A percentile compares a stretch with the other conserved stretches of the same genome.
phyloP scores from a whole-genome alignment of 305 asterid species.

The Salvia sclarea region DNA sequence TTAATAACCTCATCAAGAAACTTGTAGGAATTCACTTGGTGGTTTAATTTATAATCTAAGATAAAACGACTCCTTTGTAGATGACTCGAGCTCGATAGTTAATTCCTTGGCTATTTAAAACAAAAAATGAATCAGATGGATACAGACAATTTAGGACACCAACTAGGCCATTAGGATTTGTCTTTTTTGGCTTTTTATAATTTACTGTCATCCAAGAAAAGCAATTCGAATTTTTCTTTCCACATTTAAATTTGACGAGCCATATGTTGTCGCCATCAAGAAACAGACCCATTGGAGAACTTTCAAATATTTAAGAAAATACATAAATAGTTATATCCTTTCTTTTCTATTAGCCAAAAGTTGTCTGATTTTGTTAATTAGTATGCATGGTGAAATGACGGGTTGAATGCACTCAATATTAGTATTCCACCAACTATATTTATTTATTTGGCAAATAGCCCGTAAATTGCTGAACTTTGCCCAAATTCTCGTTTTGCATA shows the following conservation, averaged over 20 bases:
- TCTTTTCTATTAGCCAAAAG: background rate
- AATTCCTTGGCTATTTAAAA: too few relatives aligned
- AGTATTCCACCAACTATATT: background rate
- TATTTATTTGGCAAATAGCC: too few relatives aligned
- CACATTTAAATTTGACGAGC: background rate
- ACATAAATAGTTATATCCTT: background rate
- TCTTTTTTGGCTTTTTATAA: background rate
- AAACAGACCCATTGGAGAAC: conserved; percentile 2
- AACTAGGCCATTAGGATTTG: conserved; percentile 3
- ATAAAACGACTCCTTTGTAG: too few relatives aligned
- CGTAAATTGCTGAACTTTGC: too few relatives aligned
- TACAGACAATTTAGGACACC: background rate
- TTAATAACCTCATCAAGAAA: too few relatives aligned
- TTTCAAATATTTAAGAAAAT: background rate
- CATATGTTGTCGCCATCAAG: background rate
- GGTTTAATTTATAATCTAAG: too few relatives aligned
- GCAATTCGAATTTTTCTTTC: background rate
- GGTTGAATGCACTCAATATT: background rate
- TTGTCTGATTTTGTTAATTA: background rate
- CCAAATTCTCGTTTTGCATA: too few relatives aligned
- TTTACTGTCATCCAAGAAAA: conserved; percentile 10
- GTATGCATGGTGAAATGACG: background rate
- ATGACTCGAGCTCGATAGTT: too few relatives aligned
- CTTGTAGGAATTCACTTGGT: too few relatives aligned
- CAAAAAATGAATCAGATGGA: too few relatives aligned